Evolutionary conservation across 352 stramenopile genomes (phyloP).

Genomic region (Aphanomyces euteiches): DNA sequence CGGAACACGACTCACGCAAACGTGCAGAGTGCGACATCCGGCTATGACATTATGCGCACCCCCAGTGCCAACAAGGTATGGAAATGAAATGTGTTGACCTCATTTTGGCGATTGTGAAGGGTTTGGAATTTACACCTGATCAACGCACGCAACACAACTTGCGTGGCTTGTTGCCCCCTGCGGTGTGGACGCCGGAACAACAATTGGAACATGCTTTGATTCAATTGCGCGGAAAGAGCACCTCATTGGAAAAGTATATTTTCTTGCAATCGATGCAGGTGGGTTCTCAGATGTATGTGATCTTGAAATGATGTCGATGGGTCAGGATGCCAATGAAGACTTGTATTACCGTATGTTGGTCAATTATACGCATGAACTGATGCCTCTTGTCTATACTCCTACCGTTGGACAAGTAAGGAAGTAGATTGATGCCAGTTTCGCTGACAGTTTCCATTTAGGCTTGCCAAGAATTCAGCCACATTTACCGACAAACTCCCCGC

Average conservation of each 20-base stretch:
- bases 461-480: slow-evolving; percentile 63
- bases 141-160: slow-evolving; percentile 87
- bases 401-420: slow-evolving; percentile 61
- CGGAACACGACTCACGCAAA: too few relatives aligned
- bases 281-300: neutral
- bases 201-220: slow-evolving; percentile 87
- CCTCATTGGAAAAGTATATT: slow-evolving; percentile 91
- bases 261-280: slow-evolving; percentile 87
- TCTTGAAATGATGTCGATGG: neutral
- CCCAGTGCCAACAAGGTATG: slow-evolving; percentile 87
- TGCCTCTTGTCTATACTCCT: slow-evolving; percentile 92
- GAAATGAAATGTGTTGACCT: neutral
- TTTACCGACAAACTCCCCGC: slow-evolving; percentile 58
- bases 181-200: slow-evolving; percentile 73
- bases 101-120: slow-evolving; percentile 32
- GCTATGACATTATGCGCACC: slow-evolving; percentile 75
- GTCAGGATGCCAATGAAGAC: slow-evolving; percentile 79
- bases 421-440: slow-evolving; percentile 36
- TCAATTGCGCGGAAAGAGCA: slow-evolving; percentile 77
- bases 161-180: slow-evolving; percentile 87
- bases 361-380: slow-evolving; percentile 87
- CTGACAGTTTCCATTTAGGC: slow-evolving; percentile 31
- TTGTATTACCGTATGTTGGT: slow-evolving; percentile 91
- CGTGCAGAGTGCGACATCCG: slow-evolving; percentile 32
- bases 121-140: slow-evolving; percentile 87